Evolutionary conservation across 768 basidiomycete genomes (phyloP).

Genomic region (Nidula microcarpa): DNA sequence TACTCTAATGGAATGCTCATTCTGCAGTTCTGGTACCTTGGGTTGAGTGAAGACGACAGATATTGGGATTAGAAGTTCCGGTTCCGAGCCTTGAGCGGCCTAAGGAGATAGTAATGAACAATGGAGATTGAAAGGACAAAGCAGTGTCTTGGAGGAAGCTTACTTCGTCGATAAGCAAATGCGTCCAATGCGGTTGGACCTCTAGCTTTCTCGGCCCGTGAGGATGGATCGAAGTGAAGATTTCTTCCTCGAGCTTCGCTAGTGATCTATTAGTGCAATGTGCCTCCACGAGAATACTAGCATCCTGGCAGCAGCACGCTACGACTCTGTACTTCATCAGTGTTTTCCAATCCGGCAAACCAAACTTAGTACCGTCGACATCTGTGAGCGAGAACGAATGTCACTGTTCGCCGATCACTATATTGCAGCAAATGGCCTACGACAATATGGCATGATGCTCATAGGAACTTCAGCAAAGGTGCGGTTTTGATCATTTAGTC

Average conservation of each 20-base stretch:
- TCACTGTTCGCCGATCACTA: not conserved
- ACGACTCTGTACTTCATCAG: constrained; percentile 46
- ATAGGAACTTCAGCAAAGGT: constrained; percentile 48
- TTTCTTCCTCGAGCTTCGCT: constrained; percentile 35
- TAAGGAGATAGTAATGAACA: constrained; percentile 7
- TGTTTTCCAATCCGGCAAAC: constrained; percentile 41
- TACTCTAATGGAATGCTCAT: constrained; percentile 12
- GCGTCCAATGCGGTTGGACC: constrained; percentile 47
- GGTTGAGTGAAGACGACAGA: constrained; percentile 35
- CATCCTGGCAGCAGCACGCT: constrained; percentile 44
- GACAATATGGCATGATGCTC: constrained; percentile 43
- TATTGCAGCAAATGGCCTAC: constrained; percentile 20
- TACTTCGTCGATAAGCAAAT: constrained; percentile 50
- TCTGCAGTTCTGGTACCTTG: not conserved
- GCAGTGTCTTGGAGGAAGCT: not conserved
- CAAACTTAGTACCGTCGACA: constrained; percentile 42
- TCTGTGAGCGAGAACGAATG: constrained; percentile 18
- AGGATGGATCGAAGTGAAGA: constrained; percentile 34
- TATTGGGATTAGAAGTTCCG: constrained; percentile 47
- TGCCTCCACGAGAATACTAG: constrained; percentile 37
- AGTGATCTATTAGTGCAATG: constrained; percentile 40
- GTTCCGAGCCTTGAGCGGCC: constrained; percentile 54
- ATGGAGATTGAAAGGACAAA: not conserved
- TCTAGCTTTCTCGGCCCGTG: constrained; percentile 20
- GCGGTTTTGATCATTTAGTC: constrained; percentile 45